Evolutionary conservation across 306 rosid genomes (phyloP).

Genomic region (Geum urbanum): DNA sequence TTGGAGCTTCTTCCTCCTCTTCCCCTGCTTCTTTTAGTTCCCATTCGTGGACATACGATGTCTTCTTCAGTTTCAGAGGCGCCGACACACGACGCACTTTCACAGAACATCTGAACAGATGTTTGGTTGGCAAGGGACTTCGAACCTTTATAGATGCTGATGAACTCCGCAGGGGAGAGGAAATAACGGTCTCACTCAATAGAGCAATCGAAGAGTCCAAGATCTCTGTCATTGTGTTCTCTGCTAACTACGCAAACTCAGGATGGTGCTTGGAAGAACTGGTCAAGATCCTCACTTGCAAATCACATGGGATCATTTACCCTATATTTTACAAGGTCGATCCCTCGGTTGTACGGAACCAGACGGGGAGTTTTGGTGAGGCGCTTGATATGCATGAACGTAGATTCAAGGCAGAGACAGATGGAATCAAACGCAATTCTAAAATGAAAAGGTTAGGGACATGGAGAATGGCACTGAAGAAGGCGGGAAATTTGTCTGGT

Average conservation of each 20-base stretch:
- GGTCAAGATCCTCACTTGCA: neutral
- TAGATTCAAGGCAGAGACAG: too few species aligned
- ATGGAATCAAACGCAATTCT: neutral
- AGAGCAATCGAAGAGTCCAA: neutral
- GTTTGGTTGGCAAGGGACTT: neutral
- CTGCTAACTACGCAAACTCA: neutral
- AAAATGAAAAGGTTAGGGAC: neutral
- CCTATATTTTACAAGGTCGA: slow-evolving; percentile 15
- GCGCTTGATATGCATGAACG: neutral
- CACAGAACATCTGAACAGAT: neutral
- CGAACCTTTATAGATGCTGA: neutral
- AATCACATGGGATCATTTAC: neutral
- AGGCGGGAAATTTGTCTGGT: neutral
- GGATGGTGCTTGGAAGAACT: slow-evolving; percentile 1
- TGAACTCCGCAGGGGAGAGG: neutral
- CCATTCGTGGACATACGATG: neutral
- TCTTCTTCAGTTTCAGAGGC: neutral
- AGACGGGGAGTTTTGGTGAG: slow-evolving; percentile 4
- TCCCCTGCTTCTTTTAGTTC: neutral
- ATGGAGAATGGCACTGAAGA: neutral
- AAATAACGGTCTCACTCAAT: neutral
- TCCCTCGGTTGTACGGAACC: neutral
- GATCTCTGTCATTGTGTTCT: neutral
- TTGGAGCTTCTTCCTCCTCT: neutral
- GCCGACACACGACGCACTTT: neutral